Conservation (phyloP, 805 yeast species). For the Yamadazyma tumulicola region DNA sequence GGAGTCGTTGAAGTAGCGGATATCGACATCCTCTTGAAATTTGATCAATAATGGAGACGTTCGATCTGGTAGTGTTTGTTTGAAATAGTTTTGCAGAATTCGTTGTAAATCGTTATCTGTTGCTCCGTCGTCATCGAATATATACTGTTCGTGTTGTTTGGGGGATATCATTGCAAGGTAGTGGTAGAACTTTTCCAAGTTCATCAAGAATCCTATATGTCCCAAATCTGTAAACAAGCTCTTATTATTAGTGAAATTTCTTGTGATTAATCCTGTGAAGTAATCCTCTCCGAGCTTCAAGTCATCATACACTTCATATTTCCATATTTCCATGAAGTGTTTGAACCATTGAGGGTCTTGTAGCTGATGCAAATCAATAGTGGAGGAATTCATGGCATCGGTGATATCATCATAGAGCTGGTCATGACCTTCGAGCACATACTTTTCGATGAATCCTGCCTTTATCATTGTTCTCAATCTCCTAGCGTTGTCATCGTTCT, state of each 20-base stretch:
- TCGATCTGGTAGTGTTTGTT: neutral
- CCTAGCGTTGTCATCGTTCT: neutral
- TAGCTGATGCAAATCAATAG: too few species aligned
- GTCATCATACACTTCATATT: too few species aligned
- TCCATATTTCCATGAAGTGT: constrained; percentile 18
- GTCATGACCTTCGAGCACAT: neutral
- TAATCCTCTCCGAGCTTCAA: too few species aligned
- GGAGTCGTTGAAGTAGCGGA: neutral
- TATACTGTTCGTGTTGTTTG: neutral
- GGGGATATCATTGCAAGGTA: neutral
- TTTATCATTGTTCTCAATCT: neutral
- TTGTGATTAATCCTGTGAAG: too few species aligned
- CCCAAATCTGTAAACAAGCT: too few species aligned
- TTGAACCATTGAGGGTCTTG: constrained; percentile 14
- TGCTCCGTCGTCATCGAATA: neutral
- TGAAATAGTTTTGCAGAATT: neutral
- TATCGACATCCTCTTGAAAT: neutral
- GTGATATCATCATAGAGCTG: neutral
- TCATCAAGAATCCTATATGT: constrained; percentile 16
- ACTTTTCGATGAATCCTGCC: neutral
- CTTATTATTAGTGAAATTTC: too few species aligned
- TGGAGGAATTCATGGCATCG: neutral
- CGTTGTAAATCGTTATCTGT: neutral
- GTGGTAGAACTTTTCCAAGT: constrained; percentile 15
- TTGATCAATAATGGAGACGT: neutral